Evolutionary conservation across 2,329 filamentous ascomycete species (phyloP).

Genomic region (Penicillium polonicum): DNA sequence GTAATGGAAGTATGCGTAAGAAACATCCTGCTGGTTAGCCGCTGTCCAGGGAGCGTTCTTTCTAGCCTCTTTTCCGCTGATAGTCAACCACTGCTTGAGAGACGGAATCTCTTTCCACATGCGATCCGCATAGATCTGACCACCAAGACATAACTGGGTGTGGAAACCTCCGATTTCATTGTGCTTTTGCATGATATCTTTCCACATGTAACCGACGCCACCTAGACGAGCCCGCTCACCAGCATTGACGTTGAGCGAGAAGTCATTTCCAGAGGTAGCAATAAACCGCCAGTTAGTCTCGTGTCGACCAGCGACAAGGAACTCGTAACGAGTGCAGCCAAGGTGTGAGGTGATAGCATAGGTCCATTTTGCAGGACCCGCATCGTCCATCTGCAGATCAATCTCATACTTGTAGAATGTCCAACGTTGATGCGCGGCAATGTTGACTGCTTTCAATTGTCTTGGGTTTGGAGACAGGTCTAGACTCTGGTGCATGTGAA

Average conservation of each 20-base stretch:
- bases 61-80: slow-evolving; percentile 87
- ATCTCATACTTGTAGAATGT: slow-evolving; percentile 94
- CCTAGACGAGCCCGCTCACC: slow-evolving; percentile 83
- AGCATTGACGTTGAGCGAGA: slow-evolving; percentile 80
- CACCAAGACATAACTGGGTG: slow-evolving; percentile 84
- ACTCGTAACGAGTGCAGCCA: slow-evolving; percentile 97
- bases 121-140: slow-evolving; percentile 92
- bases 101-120: slow-evolving; percentile 95
- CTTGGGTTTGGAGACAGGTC: slow-evolving; percentile 91
- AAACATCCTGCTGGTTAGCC: slow-evolving; percentile 90
- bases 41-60: slow-evolving; percentile 91
- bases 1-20: slow-evolving; percentile 97
- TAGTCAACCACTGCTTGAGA: slow-evolving; percentile 90
- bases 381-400: slow-evolving; percentile 83
- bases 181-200: slow-evolving; percentile 96
- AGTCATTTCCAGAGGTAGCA: slow-evolving; percentile 94
- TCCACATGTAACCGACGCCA: slow-evolving; percentile 96
- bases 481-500: slow-evolving; percentile 86
- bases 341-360: slow-evolving; percentile 97
- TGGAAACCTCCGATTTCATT: slow-evolving; percentile 95
- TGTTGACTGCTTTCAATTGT: slow-evolving; percentile 77
- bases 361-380: slow-evolving; percentile 79
- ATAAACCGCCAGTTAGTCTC: slow-evolving; percentile 96
- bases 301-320: slow-evolving; percentile 83
- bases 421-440: slow-evolving; percentile 90